Percentiles rank a stretch among this genome's conserved stretches.
Evolutionary conservation across 1,284 basidiomycete genomes (phyloP).

Genomic region (Puccinia novopanici): DNA sequence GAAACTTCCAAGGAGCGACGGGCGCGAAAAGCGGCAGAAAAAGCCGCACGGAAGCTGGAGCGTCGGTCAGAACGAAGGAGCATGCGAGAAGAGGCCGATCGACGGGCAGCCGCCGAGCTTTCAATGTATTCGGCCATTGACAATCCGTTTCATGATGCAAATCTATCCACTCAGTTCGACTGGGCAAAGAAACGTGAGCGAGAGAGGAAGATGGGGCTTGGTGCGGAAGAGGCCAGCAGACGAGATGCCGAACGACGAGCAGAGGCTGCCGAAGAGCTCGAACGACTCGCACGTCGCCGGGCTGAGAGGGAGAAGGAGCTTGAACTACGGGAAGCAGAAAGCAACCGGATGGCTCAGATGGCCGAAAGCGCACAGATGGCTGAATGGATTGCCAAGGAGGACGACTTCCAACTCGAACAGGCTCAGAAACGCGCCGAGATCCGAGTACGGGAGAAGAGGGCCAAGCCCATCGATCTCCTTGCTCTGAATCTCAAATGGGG

Average conservation of each 20-base stretch:
- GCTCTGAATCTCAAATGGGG: slow-evolving; percentile 82
- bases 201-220: slow-evolving; percentile 84
- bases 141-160: slow-evolving; percentile 97
- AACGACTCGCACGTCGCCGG: slow-evolving; percentile 81
- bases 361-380: slow-evolving; percentile 95
- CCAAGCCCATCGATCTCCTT: slow-evolving; percentile 91
- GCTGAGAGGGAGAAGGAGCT: slow-evolving; percentile 90
- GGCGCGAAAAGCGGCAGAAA: slow-evolving; percentile 55
- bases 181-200: slow-evolving; percentile 99
- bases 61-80: slow-evolving; percentile 49
- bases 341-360: slow-evolving; percentile 78
- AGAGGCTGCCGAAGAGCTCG: slow-evolving; percentile 88
- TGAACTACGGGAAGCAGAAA: slow-evolving; percentile 85
- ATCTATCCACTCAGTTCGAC: slow-evolving; percentile 88
- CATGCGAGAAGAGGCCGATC: slow-evolving; percentile 52
- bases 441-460: slow-evolving; percentile 88
- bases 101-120: slow-evolving; percentile 56
- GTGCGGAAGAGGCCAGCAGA: slow-evolving; percentile 74
- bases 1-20: slow-evolving; percentile 50
- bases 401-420: slow-evolving; percentile 94
- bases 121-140: slow-evolving; percentile 79
- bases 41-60: slow-evolving; percentile 54
- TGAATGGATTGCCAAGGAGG: slow-evolving; percentile 96
- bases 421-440: slow-evolving; percentile 87
- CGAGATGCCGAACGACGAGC: slow-evolving; percentile 77